phyloP scores from a whole-genome alignment of 345 rosid species.

The Arabis alpina region DNA sequence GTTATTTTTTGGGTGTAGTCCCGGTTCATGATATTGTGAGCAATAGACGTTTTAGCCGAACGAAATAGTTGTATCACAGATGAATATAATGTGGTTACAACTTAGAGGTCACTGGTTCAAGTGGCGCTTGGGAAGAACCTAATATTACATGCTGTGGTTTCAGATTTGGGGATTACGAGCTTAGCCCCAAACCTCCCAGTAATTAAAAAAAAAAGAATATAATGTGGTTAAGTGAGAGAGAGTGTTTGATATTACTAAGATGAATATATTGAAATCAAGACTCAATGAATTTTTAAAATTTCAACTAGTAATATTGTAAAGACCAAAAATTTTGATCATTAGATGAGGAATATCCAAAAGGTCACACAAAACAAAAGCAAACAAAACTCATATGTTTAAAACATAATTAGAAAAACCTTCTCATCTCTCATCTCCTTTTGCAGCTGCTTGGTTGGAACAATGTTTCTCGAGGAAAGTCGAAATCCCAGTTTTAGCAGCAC shows the following conservation, averaged over 20 bases:
- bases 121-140: no score
- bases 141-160: no score
- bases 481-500: constrained; percentile 86
- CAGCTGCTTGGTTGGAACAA: constrained; percentile 63
- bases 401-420: no score
- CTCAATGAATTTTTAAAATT: no score
- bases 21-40: no score
- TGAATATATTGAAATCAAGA: not conserved
- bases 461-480: constrained; percentile 78
- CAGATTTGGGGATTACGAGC: no score
- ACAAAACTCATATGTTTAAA: not conserved
- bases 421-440: constrained; percentile 48
- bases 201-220: no score
- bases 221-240: constrained; percentile 23
- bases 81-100: constrained; percentile 9
- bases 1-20: not conserved
- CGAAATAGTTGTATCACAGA: no score
- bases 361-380: constrained; percentile 11
- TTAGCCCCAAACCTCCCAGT: no score
- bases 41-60: no score
- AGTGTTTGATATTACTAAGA: not conserved
- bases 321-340: constrained; percentile 16
- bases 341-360: constrained; percentile 2
- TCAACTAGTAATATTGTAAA: not conserved
- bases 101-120: no score